Evolutionary conservation across 345 rosid species (phyloP).

Genomic region (Sonneratia caseolaris): DNA sequence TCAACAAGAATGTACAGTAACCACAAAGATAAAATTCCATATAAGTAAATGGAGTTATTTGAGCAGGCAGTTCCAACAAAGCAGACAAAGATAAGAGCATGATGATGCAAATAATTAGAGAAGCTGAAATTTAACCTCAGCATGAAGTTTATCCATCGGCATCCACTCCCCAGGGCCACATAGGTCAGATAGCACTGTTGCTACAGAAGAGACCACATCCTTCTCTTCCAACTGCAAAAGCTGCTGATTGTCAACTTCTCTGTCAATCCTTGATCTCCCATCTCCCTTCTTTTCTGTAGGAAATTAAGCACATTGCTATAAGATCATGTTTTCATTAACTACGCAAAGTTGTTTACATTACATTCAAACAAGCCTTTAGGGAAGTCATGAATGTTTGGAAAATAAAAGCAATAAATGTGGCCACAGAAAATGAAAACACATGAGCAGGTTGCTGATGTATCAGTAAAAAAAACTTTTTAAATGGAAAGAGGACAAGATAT

Average conservation of each 20-base stretch:
- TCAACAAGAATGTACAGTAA: neutral
- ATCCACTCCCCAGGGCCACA: constrained; percentile 99
- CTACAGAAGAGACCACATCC: constrained; percentile 97
- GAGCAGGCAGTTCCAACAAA: neutral
- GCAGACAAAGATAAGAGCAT: neutral
- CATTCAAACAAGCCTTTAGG: neutral
- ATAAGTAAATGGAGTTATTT: neutral
- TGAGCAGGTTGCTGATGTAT: neutral
- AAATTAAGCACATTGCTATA: constrained; percentile 5
- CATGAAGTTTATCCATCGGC: constrained; percentile 93
- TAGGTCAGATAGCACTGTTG: constrained; percentile 89
- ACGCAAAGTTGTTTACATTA: neutral
- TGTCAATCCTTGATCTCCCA: constrained; percentile 65
- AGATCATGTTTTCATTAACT: neutral
- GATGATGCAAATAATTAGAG: neutral
- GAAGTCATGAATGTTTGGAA: neutral
- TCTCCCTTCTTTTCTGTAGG: constrained; percentile 72
- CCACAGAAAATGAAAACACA: neutral
- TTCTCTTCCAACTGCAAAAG: constrained; percentile 87
- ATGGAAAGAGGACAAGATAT: neutral
- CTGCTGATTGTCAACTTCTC: constrained; percentile 92
- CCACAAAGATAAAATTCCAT: neutral
- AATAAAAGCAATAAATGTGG: neutral
- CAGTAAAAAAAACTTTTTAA: neutral
- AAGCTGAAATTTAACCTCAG: constrained; percentile 45